phyloP scores from a whole-genome alignment of 2,329 filamentous ascomycete species.

The Cytospora leucostoma region DNA sequence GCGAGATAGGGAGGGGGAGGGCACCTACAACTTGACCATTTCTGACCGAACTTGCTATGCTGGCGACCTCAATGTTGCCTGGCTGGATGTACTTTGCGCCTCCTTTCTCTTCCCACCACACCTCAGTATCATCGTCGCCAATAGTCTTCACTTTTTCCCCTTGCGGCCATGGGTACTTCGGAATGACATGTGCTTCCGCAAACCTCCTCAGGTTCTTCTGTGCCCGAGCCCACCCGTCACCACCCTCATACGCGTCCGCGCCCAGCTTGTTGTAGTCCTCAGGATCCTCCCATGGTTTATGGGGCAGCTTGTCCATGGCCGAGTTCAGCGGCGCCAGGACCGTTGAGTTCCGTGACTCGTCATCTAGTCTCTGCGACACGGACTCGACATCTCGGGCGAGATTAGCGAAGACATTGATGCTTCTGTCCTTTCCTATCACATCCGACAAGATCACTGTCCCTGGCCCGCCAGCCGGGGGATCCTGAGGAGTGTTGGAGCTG shows the following conservation, averaged over 20 bases:
- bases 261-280: conserved; percentile 70
- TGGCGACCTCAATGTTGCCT: conserved; percentile 74
- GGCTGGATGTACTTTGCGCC: conserved; percentile 76
- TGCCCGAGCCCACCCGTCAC: conserved; percentile 74
- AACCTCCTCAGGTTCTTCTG: conserved; percentile 75
- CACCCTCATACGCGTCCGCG: conserved; percentile 72
- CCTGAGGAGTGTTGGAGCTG: conserved; percentile 26
- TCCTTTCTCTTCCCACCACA: conserved; percentile 81
- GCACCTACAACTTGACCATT: conserved; percentile 77
- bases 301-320: conserved; percentile 73
- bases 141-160: conserved; percentile 66
- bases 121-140: conserved; percentile 57
- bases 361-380: conserved; percentile 69
- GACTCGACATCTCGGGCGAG: conserved; percentile 74
- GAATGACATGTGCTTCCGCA: conserved; percentile 82
- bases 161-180: conserved; percentile 73
- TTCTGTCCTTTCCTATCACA: conserved; percentile 76
- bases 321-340: conserved; percentile 86
- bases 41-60: conserved; percentile 71
- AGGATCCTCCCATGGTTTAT: conserved; percentile 84
- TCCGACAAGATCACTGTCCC: conserved; percentile 74
- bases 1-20: neutral
- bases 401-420: conserved; percentile 81
- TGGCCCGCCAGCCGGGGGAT: conserved; percentile 37
- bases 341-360: conserved; percentile 70